A percentile compares a stretch with the other conserved stretches of the same genome.
These are phyloP conservation scores for Podaxis rugospora DNA, from an alignment of 768 basidiomycete genomes.

Conservation along the genomic window DNA sequence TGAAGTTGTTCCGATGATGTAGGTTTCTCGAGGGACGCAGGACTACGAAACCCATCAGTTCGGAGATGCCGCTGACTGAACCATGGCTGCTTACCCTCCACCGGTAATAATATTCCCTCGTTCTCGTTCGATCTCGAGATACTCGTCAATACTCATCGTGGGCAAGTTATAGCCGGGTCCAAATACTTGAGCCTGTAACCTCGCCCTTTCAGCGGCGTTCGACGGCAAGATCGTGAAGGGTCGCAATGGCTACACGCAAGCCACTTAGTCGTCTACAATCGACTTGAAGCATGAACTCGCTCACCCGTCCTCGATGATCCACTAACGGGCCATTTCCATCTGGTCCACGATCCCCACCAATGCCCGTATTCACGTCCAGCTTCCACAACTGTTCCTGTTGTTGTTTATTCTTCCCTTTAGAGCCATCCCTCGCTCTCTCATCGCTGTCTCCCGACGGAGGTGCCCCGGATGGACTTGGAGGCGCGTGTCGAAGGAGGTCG, in stretches of 20 bases:
- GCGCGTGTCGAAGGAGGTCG: slow-evolving; percentile 58
- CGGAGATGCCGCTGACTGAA: not conserved
- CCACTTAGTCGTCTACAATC: not conserved
- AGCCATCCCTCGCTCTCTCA: slow-evolving; percentile 32
- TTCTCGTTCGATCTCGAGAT: slow-evolving; percentile 78
- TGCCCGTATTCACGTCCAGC: slow-evolving; percentile 47
- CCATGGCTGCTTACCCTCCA: slow-evolving; percentile 62
- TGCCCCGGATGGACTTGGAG: slow-evolving; percentile 32
- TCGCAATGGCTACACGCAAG: slow-evolving; percentile 60
- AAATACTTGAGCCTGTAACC: slow-evolving; percentile 79
- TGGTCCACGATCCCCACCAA: slow-evolving; percentile 32
- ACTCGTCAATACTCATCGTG: slow-evolving; percentile 95
- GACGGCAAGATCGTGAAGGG: slow-evolving; percentile 93
- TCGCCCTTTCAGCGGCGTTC: slow-evolving; percentile 58
- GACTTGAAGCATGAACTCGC: slow-evolving; percentile 4
- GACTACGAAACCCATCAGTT: slow-evolving; percentile 32
- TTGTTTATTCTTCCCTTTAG: not conserved
- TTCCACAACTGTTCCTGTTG: slow-evolving; percentile 60
- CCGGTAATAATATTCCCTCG: slow-evolving; percentile 85
- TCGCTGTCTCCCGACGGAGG: slow-evolving; percentile 30
- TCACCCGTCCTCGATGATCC: slow-evolving; percentile 73
- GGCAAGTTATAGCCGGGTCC: slow-evolving; percentile 79
- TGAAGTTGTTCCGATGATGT: slow-evolving; percentile 78
- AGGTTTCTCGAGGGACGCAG: slow-evolving; percentile 58
- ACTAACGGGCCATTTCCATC: slow-evolving; percentile 61